Conservation (phyloP, 1,284 basidiomycete species). For the Rhodotorula sp. region DNA sequence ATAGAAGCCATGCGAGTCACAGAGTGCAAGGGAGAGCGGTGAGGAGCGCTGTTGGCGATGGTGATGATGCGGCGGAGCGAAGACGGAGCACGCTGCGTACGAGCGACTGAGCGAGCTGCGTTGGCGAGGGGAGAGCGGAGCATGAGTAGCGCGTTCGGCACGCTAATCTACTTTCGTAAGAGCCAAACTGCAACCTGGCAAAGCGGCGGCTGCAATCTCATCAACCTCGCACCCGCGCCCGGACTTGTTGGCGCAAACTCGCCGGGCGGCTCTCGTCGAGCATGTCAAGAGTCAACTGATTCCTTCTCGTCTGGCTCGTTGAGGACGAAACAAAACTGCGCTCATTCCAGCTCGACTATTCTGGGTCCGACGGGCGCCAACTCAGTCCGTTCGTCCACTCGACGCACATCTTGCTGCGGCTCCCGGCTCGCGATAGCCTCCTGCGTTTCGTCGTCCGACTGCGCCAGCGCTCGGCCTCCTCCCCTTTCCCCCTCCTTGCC, state of each 20-base stretch:
- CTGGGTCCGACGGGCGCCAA: not conserved
- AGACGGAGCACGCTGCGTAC: not conserved
- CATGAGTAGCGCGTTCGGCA: not conserved
- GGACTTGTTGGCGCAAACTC: too few relatives aligned
- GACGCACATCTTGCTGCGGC: not conserved
- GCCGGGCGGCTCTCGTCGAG: too few relatives aligned
- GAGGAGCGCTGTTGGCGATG: not conserved
- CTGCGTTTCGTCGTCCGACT: not conserved
- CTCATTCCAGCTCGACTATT: slow-evolving; percentile 27
- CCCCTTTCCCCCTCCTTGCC: not conserved
- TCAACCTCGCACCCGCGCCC: too few relatives aligned
- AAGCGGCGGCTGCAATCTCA: not conserved
- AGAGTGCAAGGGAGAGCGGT: not conserved
- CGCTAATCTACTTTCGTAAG: not conserved
- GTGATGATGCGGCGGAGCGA: not conserved
- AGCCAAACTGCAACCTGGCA: not conserved
- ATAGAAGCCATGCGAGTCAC: not conserved
- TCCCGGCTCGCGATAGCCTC: not conserved
- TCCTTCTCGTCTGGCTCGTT: not conserved
- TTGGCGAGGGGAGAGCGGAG: not conserved
- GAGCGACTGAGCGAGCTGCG: not conserved
- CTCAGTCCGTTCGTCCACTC: not conserved
- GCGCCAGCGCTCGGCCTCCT: not conserved
- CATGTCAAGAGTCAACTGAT: not conserved
- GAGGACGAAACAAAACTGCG: too few relatives aligned